Evolutionary conservation across 2,329 filamentous ascomycete species (phyloP), one percentile per base, ranked within the genome.

Genomic region (Penicillium paneum): DNA sequence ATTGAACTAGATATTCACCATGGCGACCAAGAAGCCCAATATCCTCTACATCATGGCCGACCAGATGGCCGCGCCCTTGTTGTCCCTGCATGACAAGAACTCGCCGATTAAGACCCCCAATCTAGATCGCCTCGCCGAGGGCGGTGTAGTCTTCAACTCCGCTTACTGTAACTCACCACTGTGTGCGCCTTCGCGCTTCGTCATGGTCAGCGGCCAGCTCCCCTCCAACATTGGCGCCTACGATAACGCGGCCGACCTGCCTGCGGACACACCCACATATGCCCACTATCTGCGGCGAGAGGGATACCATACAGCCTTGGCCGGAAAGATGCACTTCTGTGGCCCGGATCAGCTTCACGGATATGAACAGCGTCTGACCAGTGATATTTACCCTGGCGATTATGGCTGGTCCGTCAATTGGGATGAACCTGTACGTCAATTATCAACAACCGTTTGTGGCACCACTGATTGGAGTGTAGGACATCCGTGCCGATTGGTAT

Each of bases 301-400:
- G 66, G 91, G 90, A 49, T 97, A 97, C 68, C 90, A 96, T 75
- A 96, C 92, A 12, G 89, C 88, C 6, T 79, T 97, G 64, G 91
- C 92, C 5, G 92, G 92, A 59, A 97, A 97, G 81, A 97, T 97
- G 92, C 92, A 97, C 76, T 97, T 97, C 71, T 89, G 95, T 51
- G 92, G 92, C 32, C 78, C 79, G 0, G 92, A 97, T 71, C 92
- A 97, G 76, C 81, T 97, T 56, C 92, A 97, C 71, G 92, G 92
- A 29, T 97, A 96, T 67, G 92, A 97, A 78, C 88, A 90, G 67
- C 85, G 92, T 54, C 81, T 97, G 67, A 97, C 92, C n/a, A 90
- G 88, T 63, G 92, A 97, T 72, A 96, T 97, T 69, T 97, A 97
- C 73, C 92, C 92, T 1, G 92, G 88, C 54, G 92, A 97, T 69